These are phyloP conservation scores for Corylus avellana DNA, from an alignment of 306 rosid genomes.

Conservation along the genomic window DNA sequence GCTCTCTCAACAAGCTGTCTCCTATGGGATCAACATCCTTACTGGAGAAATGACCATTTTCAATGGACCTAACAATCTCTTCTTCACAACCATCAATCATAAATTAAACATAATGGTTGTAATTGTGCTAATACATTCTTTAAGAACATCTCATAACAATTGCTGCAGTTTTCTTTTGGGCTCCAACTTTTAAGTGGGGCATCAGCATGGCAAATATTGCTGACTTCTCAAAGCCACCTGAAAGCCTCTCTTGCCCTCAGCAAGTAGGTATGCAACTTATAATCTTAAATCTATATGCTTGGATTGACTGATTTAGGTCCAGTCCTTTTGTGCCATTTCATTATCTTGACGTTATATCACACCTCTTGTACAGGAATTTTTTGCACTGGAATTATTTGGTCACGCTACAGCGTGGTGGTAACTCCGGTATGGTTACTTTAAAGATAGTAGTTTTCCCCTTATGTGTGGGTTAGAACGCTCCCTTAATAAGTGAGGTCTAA, in stretches of 20 bases:
- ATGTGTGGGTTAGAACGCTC: no score
- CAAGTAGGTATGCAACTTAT: slow-evolving; percentile 55
- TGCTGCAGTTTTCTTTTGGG: slow-evolving; percentile 96
- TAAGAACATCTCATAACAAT: no score
- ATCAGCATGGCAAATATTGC: slow-evolving; percentile 95
- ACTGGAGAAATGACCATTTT: no score
- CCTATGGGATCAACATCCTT: no score
- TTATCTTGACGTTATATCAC: neutral
- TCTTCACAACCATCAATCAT: no score
- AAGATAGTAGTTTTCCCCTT: neutral
- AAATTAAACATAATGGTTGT: no score
- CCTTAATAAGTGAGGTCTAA: no score
- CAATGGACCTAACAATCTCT: no score
- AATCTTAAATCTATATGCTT: neutral
- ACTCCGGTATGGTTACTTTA: slow-evolving; percentile 70
- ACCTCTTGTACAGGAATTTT: slow-evolving; percentile 61
- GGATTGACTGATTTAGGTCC: neutral
- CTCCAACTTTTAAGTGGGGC: slow-evolving; percentile 99
- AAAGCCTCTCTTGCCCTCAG: slow-evolving; percentile 90
- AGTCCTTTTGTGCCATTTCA: slow-evolving; percentile 17
- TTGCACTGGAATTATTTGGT: slow-evolving; percentile 86
- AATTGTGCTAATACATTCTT: no score
- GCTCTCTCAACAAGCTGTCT: no score
- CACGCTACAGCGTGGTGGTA: slow-evolving; percentile 92
- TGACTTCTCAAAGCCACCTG: slow-evolving; percentile 91